Conservation (phyloP, 1,284 basidiomycete genomes). For the Pseudozyma hubeiensis region DNA sequence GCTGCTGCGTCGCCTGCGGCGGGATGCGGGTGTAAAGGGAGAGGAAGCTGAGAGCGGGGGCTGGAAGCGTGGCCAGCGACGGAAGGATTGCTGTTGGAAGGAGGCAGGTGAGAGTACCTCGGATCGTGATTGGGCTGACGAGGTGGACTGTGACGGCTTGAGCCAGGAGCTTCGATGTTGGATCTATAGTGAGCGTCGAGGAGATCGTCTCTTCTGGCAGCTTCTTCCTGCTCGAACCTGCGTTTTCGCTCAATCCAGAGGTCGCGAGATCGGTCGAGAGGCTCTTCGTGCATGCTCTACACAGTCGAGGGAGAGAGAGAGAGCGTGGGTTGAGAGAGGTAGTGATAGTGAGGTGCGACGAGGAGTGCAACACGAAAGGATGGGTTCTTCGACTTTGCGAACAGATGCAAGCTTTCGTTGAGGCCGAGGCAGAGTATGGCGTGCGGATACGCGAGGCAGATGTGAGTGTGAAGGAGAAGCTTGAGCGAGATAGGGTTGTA, state of each 20-base stretch:
- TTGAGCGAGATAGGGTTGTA: no score
- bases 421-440: no score
- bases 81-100: constrained; percentile 4
- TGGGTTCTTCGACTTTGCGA: no score
- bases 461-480: no score
- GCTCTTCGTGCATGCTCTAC: constrained; percentile 54
- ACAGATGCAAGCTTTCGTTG: no score
- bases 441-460: no score
- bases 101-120: constrained; percentile 25
- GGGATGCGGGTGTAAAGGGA: constrained; percentile 12
- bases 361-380: not conserved
- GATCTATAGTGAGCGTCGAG: constrained; percentile 39
- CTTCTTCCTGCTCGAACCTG: constrained; percentile 46
- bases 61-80: constrained; percentile 21
- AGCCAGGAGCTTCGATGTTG: constrained; percentile 14
- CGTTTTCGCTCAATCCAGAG: constrained; percentile 54
- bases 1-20: constrained; percentile 18
- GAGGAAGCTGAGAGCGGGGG: constrained; percentile 33
- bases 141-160: constrained; percentile 31
- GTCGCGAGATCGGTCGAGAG: constrained; percentile 51
- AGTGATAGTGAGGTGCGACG: not conserved
- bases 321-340: not conserved
- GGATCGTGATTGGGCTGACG: constrained; percentile 25
- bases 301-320: constrained; percentile 15
- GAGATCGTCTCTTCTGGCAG: constrained; percentile 34